Conservation (phyloP, 495 filamentous ascomycete genomes). For the Glutinoglossum americanum region DNA sequence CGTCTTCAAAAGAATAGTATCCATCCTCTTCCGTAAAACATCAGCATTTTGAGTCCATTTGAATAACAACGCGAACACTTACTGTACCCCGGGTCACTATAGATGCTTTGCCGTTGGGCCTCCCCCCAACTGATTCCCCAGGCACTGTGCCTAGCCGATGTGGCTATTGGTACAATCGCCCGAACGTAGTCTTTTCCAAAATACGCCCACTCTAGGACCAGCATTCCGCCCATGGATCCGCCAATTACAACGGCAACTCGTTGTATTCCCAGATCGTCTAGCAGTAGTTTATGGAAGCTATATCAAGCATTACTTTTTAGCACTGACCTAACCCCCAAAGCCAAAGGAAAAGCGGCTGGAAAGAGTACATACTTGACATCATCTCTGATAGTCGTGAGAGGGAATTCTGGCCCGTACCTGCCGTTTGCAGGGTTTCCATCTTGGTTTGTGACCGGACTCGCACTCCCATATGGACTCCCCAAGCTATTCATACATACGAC, state of each 20-base stretch:
- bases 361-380: constrained; percentile 57
- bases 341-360: not conserved
- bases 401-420: constrained; percentile 87
- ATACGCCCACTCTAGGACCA: constrained; percentile 90
- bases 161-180: constrained; percentile 81
- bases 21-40: constrained; percentile 43
- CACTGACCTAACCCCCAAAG: not conserved
- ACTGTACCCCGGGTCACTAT: constrained; percentile 82
- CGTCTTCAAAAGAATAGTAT: constrained; percentile 52
- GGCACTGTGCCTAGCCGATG: constrained; percentile 85
- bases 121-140: constrained; percentile 99
- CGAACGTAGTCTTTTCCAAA: constrained; percentile 88
- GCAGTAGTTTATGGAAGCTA: constrained; percentile 73
- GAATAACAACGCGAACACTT: not conserved
- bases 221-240: constrained; percentile 97
- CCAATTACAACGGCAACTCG: constrained; percentile 80
- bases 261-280: constrained; percentile 73
- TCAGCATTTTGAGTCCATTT: not conserved
- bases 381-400: constrained; percentile 80
- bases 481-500: constrained; percentile 89
- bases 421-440: constrained; percentile 53
- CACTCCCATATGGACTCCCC: constrained; percentile 89
- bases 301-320: not conserved
- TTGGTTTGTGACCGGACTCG: constrained; percentile 78
- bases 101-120: constrained; percentile 93